These are phyloP conservation scores for Backusella westeae DNA, from an alignment of 192 early-diverging fungal species.

Conservation along the genomic window DNA sequence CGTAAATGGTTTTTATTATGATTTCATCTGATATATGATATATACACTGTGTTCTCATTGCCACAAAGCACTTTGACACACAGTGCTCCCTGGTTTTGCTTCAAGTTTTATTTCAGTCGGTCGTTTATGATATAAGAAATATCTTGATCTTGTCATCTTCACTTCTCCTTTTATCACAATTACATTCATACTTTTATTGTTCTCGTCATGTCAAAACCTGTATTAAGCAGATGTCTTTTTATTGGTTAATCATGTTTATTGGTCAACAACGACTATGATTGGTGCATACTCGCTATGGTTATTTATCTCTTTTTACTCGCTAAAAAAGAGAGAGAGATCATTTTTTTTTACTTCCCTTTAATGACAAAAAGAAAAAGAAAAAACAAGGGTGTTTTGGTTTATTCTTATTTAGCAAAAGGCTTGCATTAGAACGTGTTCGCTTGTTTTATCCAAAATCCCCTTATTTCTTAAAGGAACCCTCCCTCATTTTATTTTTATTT, in stretches of 20 bases:
- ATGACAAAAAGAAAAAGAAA: background rate
- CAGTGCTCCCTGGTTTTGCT: background rate
- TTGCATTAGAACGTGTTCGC: conserved; percentile 1
- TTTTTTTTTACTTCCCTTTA: background rate
- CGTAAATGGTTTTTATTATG: background rate
- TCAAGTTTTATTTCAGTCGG: conserved; percentile 1
- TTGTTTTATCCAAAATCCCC: background rate
- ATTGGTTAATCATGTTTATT: background rate
- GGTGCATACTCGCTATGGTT: background rate
- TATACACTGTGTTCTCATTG: background rate
- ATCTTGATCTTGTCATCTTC: background rate
- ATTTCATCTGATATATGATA: background rate
- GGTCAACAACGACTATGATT: background rate
- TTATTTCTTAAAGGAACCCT: background rate
- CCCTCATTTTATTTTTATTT: background rate
- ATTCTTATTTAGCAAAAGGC: conserved; percentile 3
- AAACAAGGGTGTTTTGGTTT: background rate
- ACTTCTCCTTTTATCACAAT: background rate
- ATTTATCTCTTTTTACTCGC: background rate
- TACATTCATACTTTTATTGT: background rate
- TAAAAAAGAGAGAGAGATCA: background rate
- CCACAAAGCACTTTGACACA: background rate
- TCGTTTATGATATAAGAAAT: background rate
- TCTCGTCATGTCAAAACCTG: background rate
- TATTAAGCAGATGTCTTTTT: background rate